A percentile compares a stretch with the other conserved stretches of the same genome.
Conservation (phyloP, 371 early-diverging fungal genomes). For the Mortierella sp. region DNA sequence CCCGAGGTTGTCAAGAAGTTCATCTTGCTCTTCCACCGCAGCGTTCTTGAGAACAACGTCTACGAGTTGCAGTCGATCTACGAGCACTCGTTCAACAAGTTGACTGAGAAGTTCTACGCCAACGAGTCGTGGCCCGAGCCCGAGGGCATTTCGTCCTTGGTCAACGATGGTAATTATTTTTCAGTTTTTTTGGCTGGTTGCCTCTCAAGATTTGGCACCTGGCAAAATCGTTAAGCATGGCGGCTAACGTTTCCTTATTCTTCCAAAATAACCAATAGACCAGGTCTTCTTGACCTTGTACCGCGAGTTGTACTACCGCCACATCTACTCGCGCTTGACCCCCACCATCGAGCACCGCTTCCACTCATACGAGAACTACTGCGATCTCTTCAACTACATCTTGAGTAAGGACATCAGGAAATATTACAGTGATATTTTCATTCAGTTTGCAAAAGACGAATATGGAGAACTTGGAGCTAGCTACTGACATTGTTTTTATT, state of each 20-base stretch:
- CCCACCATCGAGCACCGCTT: slow-evolving; percentile 93
- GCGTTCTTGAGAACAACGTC: slow-evolving; percentile 83
- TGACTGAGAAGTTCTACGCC: slow-evolving; percentile 92
- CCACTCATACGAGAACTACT: slow-evolving; percentile 95
- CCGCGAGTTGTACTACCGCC: slow-evolving; percentile 96
- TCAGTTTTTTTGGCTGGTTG: not conserved
- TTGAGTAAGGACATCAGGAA: slow-evolving; percentile 73
- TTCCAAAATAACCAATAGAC: slow-evolving; percentile 61
- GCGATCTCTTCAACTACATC: slow-evolving; percentile 96
- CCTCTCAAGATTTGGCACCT: not conserved
- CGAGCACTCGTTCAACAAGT: slow-evolving; percentile 92
- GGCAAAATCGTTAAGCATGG: not conserved
- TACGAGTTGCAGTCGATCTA: slow-evolving; percentile 91
- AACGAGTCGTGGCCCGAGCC: slow-evolving; percentile 95
- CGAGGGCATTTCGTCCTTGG: slow-evolving; percentile 85
- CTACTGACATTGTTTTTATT: not conserved
- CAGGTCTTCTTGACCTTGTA: slow-evolving; percentile 94
- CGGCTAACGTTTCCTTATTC: not conserved
- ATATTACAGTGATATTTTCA: not conserved
- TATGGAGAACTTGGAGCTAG: too few relatives aligned
- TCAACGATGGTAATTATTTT: slow-evolving; percentile 81
- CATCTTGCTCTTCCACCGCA: slow-evolving; percentile 85
- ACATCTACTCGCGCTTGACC: slow-evolving; percentile 91
- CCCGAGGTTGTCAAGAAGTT: slow-evolving; percentile 91
- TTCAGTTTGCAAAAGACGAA: not conserved